phyloP scores from a whole-genome alignment of 208 protist genomes.

The Acanthamoeba royreba region DNA sequence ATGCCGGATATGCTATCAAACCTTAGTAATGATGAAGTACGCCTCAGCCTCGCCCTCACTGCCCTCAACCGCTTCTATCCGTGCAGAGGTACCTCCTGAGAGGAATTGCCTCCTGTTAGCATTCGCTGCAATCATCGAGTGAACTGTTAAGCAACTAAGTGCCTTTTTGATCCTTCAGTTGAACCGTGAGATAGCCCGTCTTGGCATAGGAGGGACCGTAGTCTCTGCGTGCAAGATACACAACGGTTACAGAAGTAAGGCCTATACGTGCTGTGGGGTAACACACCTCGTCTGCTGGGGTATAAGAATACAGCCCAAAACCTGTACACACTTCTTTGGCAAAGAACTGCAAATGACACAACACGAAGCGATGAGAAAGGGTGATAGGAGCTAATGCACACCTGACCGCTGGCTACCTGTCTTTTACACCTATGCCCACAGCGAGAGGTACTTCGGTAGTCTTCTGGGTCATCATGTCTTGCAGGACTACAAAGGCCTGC shows the following conservation, averaged over 20 bases:
- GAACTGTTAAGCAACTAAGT: no score
- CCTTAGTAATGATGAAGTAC: conserved; percentile 13
- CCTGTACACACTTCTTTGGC: neutral
- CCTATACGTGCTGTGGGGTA: neutral
- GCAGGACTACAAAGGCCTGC: neutral
- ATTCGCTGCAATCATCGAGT: no score
- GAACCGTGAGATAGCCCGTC: neutral
- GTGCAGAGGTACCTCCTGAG: neutral
- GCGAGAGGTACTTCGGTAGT: neutral
- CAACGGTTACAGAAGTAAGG: neutral
- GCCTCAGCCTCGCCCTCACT: neutral
- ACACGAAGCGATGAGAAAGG: neutral
- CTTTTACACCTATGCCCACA: neutral
- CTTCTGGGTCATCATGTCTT: conserved; percentile 10
- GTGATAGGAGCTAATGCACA: neutral
- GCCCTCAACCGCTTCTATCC: neutral
- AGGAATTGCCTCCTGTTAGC: no score
- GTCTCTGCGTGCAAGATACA: neutral
- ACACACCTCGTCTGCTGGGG: neutral
- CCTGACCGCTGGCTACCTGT: neutral
- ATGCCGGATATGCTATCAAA: neutral
- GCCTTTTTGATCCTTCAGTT: conserved; percentile 8
- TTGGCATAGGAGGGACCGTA: neutral
- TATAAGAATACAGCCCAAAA: neutral
- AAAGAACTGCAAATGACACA: neutral